Conservation (phyloP, 176 grass and related monocot species). For the Triticum dicoccoides region DNA sequence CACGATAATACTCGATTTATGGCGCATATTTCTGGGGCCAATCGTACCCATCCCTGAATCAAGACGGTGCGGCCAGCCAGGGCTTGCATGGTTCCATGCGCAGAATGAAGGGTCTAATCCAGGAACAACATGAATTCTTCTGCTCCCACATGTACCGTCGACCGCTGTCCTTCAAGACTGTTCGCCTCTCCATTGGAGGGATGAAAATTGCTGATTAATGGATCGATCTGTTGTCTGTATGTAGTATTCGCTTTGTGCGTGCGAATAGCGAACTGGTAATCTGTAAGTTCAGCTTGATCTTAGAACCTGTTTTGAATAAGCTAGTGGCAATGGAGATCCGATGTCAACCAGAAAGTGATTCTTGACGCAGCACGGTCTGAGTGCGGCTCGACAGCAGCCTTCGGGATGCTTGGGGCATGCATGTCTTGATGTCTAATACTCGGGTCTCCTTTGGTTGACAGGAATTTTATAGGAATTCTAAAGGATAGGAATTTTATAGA, state of each 20-base stretch:
- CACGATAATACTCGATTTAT: constrained; percentile 82
- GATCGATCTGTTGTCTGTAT: background rate
- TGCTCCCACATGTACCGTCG: background rate
- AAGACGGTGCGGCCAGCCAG: constrained; percentile 51
- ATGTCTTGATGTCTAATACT: too few relatives aligned
- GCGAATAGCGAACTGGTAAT: background rate
- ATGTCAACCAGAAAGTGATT: too few relatives aligned
- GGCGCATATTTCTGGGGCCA: constrained; percentile 90
- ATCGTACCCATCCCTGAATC: constrained; percentile 51
- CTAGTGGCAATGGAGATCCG: background rate
- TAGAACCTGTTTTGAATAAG: background rate
- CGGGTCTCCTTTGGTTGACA: too few relatives aligned
- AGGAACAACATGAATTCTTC: background rate
- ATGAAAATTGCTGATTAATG: background rate
- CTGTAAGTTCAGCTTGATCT: background rate
- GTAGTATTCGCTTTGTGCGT: background rate
- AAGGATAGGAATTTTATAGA: too few relatives aligned
- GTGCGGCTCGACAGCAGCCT: too few relatives aligned
- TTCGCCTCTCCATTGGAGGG: background rate
- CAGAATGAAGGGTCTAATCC: constrained; percentile 49
- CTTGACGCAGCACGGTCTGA: too few relatives aligned
- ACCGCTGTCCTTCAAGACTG: background rate
- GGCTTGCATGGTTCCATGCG: constrained; percentile 76
- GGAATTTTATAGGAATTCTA: too few relatives aligned
- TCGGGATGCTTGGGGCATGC: too few relatives aligned